phyloP scores from a whole-genome alignment of 768 basidiomycete species.

The Lactifluus piperatus region DNA sequence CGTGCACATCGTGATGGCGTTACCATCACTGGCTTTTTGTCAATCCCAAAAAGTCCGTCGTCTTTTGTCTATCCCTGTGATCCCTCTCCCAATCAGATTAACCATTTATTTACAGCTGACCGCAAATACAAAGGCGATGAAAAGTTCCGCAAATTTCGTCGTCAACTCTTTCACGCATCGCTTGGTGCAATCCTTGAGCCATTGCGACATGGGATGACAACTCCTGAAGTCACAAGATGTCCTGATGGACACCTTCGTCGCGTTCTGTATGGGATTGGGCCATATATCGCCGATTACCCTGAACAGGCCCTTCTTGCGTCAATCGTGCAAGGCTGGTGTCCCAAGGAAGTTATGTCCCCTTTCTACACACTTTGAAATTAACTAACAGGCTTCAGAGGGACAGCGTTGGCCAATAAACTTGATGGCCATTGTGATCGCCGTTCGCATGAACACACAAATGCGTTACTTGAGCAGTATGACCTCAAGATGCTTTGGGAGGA shows the following conservation, averaged over 20 bases:
- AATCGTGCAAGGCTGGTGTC: constrained; percentile 28
- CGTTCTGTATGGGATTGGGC: constrained; percentile 27
- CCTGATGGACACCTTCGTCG: constrained; percentile 30
- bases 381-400: no score
- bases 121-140: neutral
- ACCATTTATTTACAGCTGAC: no score
- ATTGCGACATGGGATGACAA: constrained; percentile 17
- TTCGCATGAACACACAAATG: no score
- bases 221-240: constrained; percentile 16
- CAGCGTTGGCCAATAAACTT: no score
- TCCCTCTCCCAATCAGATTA: no score
- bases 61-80: no score
- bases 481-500: no score
- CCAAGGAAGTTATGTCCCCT: constrained; percentile 12
- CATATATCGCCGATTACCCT: constrained; percentile 34
- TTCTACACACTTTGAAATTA: no score
- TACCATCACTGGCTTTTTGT: constrained; percentile 23
- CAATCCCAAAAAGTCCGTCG: constrained; percentile 26
- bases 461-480: no score
- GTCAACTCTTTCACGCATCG: constrained; percentile 18
- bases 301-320: no score
- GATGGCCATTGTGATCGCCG: no score
- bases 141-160: constrained; percentile 17
- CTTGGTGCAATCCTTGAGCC: neutral
- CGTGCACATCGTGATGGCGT: constrained; percentile 24